Percentiles rank a stretch among this genome's conserved stretches.
Conservation (phyloP, 495 filamentous ascomycete species). For the Hypoxylon rickii region DNA sequence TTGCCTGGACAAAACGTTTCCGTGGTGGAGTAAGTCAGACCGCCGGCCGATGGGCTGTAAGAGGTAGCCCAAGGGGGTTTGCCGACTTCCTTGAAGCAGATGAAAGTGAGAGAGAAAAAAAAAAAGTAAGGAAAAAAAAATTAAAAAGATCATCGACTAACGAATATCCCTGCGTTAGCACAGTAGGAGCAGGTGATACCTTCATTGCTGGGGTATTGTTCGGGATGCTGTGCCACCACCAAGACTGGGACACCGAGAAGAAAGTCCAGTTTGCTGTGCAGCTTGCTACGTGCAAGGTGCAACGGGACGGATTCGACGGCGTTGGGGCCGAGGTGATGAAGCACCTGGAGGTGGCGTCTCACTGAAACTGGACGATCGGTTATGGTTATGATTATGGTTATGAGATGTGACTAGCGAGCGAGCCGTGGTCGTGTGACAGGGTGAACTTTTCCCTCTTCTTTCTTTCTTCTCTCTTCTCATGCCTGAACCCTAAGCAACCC, state of each 20-base stretch:
- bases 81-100: background rate
- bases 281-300: constrained; percentile 70
- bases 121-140: background rate
- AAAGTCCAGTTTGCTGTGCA: constrained; percentile 67
- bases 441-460: background rate
- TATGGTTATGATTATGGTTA: constrained; percentile 9
- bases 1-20: constrained; percentile 40
- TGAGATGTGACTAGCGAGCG: constrained; percentile 31
- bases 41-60: constrained; percentile 8
- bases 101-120: background rate
- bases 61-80: background rate
- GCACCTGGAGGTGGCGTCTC: constrained; percentile 29
- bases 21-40: constrained; percentile 66
- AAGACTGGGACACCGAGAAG: constrained; percentile 55
- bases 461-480: background rate
- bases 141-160: constrained; percentile 28
- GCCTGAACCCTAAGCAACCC: background rate
- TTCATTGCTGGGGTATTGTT: constrained; percentile 76
- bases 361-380: constrained; percentile 30
- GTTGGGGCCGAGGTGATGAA: constrained; percentile 44
- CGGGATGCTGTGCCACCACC: constrained; percentile 54
- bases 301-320: constrained; percentile 66
- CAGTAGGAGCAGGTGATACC: constrained; percentile 75
- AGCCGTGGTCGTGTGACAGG: constrained; percentile 34
- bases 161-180: constrained; percentile 48